These are phyloP conservation scores for Epichloe elymi DNA, from an alignment of 2,329 filamentous ascomycete species.

Conservation along the genomic window DNA sequence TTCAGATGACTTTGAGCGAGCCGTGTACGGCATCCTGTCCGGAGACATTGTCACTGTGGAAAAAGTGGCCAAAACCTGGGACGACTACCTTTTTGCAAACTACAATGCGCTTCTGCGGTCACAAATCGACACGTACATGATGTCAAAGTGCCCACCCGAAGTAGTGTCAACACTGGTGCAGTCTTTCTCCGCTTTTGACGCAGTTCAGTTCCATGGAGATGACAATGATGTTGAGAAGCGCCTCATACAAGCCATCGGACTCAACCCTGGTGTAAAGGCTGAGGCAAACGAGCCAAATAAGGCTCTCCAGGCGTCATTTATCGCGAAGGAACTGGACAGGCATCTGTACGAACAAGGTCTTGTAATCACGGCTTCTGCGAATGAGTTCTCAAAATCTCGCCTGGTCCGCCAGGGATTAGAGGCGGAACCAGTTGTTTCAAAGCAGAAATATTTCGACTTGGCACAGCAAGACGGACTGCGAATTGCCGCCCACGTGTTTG, in stretches of 20 bases:
- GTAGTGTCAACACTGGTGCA: slow-evolving; percentile 40
- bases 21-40: slow-evolving; percentile 81
- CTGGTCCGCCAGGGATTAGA: slow-evolving; percentile 13
- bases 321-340: slow-evolving; percentile 47
- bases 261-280: slow-evolving; percentile 37
- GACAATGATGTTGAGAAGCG: slow-evolving; percentile 37
- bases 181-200: slow-evolving; percentile 51
- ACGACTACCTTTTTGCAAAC: slow-evolving; percentile 75
- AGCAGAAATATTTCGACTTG: slow-evolving; percentile 37
- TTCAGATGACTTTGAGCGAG: slow-evolving; percentile 67
- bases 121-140: slow-evolving; percentile 63
- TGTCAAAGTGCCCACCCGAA: slow-evolving; percentile 39
- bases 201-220: slow-evolving; percentile 48
- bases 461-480: slow-evolving; percentile 52
- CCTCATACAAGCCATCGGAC: slow-evolving; percentile 48
- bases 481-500: slow-evolving; percentile 52
- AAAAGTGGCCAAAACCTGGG: slow-evolving; percentile 64
- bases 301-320: slow-evolving; percentile 61
- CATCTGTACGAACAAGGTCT: slow-evolving; percentile 48
- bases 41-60: slow-evolving; percentile 71
- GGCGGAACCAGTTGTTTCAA: slow-evolving; percentile 21
- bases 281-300: slow-evolving; percentile 57
- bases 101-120: slow-evolving; percentile 76
- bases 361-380: slow-evolving; percentile 16
- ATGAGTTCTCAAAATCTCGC: slow-evolving; percentile 12